Base-by-base conservation (phyloP, 2,329 filamentous ascomycete genomes). In the Tolypocladium cylindrosporum region DNA sequence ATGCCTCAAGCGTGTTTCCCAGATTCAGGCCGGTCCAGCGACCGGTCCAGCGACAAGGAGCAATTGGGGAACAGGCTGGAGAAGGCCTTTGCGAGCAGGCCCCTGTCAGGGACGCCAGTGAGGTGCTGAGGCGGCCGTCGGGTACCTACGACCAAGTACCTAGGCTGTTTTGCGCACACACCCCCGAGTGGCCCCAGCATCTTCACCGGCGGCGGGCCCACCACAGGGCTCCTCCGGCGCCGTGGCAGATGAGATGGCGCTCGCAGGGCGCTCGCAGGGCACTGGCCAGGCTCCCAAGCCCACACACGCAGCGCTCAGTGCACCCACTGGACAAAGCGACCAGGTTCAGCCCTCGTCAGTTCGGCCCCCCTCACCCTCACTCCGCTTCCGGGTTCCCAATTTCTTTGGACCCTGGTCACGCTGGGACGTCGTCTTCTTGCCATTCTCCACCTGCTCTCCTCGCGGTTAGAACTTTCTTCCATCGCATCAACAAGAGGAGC, bases 321-420 rank as follows among this genome's bases (percentile, higher is more conserved):
- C 43, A 13, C 24, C 43, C 43, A 10, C 43, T 31, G 43, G 24
- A 16, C 16, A 16, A 27, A 11, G 14, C 27, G 48, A 36, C 48
- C 48, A 31, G 48, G 48, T 36, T 3, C 48, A 36, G 16, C 48
- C 31, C 31, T 51, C 48, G 16, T 8, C 27, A 24, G 42, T 16
- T 24, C 8, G 24, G 4, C 19, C 13, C 45, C 45, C 45, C 43
- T 34, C 24, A 43, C 54, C 36, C 37, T 48, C 54, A 45, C 57
- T 55, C 54, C 54, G 53, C 57, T 55, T 52, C 54, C 48, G 43
- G 41, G 39, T 54, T 42, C 42, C 43, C 57, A 59, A 59, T 59
- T 57, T 59, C 57, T 50, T 51, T 21, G 37, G 36, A 59, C 57
- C 57, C 57, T 51, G 48, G 57, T 59, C 57, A 37, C 24, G n/a